A percentile compares a stretch with the other conserved stretches of the same genome.
Conservation (phyloP, 2,329 filamentous ascomycete genomes). For the Epichloe elymi region DNA sequence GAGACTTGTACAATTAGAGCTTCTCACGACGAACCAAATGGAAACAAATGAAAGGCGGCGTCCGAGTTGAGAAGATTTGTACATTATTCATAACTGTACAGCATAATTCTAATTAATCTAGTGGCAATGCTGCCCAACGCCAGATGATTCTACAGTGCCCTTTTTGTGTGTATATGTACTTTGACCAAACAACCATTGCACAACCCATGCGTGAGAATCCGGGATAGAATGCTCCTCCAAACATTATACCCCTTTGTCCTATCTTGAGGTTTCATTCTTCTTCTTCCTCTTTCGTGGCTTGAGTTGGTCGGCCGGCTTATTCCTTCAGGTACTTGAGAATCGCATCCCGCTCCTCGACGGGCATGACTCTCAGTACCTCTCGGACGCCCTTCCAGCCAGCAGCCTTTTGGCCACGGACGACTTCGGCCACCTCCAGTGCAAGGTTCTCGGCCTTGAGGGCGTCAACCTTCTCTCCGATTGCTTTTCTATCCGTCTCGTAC, state of each 20-base stretch:
- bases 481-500: slow-evolving; percentile 91
- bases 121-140: slow-evolving; percentile 3
- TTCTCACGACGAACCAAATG: no score
- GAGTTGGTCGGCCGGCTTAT: slow-evolving; percentile 12
- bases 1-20: no score
- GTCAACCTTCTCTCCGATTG: slow-evolving; percentile 73
- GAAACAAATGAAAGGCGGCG: no score
- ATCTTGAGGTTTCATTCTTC: not conserved
- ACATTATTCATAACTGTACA: slow-evolving; percentile 3
- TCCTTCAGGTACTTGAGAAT: slow-evolving; percentile 49
- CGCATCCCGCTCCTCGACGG: slow-evolving; percentile 76
- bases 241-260: not conserved
- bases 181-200: not conserved
- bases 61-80: not conserved
- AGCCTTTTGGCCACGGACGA: slow-evolving; percentile 38
- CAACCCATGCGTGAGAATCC: not conserved
- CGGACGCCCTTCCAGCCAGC: slow-evolving; percentile 76
- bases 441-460: slow-evolving; percentile 62
- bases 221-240: slow-evolving; percentile 5
- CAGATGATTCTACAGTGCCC: slow-evolving; percentile 4
- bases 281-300: not conserved
- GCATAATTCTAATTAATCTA: slow-evolving; percentile 1
- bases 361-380: slow-evolving; percentile 74
- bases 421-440: slow-evolving; percentile 30
- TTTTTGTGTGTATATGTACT: not conserved